Conservation (phyloP, 441 rosid genomes). For the Gossypium trilobum region DNA sequence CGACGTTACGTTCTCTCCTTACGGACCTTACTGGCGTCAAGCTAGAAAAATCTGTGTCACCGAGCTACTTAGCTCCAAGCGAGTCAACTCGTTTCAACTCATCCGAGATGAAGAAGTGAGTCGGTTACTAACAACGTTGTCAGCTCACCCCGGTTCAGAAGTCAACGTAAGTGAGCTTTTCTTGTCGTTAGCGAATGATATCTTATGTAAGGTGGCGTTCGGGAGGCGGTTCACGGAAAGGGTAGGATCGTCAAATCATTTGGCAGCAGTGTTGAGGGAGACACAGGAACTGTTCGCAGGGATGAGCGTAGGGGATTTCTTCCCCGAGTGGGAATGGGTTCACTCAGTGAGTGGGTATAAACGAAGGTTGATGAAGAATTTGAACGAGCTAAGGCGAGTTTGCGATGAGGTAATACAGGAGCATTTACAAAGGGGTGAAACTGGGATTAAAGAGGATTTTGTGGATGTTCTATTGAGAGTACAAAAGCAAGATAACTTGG, state of each 20-base stretch:
- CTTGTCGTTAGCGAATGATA: slow-evolving; percentile 13
- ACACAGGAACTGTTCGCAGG: slow-evolving; percentile 4
- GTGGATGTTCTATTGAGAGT: slow-evolving; percentile 9
- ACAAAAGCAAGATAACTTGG: not conserved
- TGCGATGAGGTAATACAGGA: slow-evolving; percentile 9
- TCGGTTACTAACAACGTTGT: slow-evolving; percentile 16
- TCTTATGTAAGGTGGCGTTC: not conserved
- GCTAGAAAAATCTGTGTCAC: slow-evolving; percentile 32
- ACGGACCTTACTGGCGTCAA: slow-evolving; percentile 38
- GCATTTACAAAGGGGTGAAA: not conserved
- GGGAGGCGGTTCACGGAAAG: not conserved
- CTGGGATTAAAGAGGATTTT: not conserved
- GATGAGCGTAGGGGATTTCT: not conserved
- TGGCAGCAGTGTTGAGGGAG: not conserved
- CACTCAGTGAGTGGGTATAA: slow-evolving; percentile 5
- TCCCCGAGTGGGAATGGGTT: not conserved
- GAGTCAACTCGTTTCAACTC: slow-evolving; percentile 24
- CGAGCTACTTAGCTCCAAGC: slow-evolving; percentile 30
- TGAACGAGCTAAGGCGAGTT: not conserved
- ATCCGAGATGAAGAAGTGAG: slow-evolving; percentile 30
- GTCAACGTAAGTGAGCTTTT: slow-evolving; percentile 25
- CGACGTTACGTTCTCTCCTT: slow-evolving; percentile 33
- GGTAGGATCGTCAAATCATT: not conserved
- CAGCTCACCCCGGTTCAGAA: slow-evolving; percentile 3
- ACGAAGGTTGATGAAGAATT: not conserved